Percentiles rank a stretch among this genome's conserved stretches.
phyloP scores from a whole-genome alignment of 371 early-diverging fungal species.

The Rozella allomycis region DNA sequence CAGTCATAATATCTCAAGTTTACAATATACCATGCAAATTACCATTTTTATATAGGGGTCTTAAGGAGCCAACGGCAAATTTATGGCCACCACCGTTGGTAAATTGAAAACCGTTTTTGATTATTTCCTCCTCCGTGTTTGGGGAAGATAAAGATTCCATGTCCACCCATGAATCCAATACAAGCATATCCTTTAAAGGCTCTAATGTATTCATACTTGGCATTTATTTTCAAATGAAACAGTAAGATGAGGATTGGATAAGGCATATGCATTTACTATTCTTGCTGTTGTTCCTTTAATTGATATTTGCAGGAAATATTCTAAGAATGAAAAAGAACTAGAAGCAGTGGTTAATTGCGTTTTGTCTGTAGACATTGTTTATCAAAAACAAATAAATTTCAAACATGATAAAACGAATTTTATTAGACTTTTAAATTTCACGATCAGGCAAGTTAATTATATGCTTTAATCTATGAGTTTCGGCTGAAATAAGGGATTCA shows the following conservation, averaged over 20 bases:
- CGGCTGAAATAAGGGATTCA: too few species aligned
- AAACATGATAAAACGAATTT: too few species aligned
- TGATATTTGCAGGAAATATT: slow-evolving; percentile 24
- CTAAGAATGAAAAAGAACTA: slow-evolving; percentile 16
- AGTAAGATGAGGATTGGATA: slow-evolving; percentile 24
- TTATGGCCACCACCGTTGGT: slow-evolving; percentile 9
- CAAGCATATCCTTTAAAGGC: slow-evolving; percentile 12
- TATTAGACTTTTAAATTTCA: too few species aligned
- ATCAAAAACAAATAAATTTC: too few species aligned
- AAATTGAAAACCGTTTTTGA: slow-evolving; percentile 22
- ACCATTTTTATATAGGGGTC: not conserved
- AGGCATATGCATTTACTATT: slow-evolving; percentile 11
- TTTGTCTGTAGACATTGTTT: too few species aligned
- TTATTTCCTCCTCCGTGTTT: slow-evolving; percentile 29
- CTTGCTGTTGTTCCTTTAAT: slow-evolving; percentile 21
- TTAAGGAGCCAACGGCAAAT: slow-evolving; percentile 12
- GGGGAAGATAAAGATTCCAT: slow-evolving; percentile 10
- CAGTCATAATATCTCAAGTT: slow-evolving; percentile 1
- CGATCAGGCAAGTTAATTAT: too few species aligned
- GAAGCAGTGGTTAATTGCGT: not conserved
- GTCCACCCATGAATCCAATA: slow-evolving; percentile 18
- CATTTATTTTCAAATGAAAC: slow-evolving; percentile 21
- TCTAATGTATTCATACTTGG: slow-evolving; percentile 6
- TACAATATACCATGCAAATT: slow-evolving; percentile 2
- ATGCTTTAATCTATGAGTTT: too few species aligned